Evolutionary conservation across 108 stramenopile species (phyloP).

Genomic region (Cyclotella choctawhatcheeana): DNA sequence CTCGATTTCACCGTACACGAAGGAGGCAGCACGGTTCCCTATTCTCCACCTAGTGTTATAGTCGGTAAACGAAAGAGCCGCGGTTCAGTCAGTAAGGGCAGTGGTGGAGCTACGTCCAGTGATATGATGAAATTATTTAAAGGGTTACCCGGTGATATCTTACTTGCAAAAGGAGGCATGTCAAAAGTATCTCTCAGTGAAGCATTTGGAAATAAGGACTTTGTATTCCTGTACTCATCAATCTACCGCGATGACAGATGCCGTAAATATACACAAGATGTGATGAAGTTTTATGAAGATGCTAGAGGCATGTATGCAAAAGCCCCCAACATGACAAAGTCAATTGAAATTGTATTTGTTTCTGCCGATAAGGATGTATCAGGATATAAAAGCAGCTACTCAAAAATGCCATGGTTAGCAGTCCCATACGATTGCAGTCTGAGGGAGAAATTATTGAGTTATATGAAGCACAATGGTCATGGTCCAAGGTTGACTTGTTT

Average conservation of each 20-base stretch:
- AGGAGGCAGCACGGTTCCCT: conserved; percentile 48
- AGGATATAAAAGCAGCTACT: conserved; percentile 77
- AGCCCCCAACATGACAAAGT: conserved; percentile 36
- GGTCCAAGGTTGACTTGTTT: conserved; percentile 82
- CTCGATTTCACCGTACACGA: conserved; percentile 41
- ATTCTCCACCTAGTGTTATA: conserved; percentile 67
- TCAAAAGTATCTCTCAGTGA: conserved; percentile 58
- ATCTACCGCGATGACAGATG: conserved; percentile 88
- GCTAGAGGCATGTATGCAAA: conserved; percentile 29
- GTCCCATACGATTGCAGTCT: conserved; percentile 75
- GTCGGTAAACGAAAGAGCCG: conserved; percentile 41
- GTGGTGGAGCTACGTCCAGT: conserved; percentile 3
- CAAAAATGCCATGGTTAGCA: conserved; percentile 86
- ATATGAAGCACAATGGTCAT: conserved; percentile 65
- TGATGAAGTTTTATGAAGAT: conserved; percentile 81
- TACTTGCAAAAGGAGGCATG: conserved; percentile 51
- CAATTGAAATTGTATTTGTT: conserved; percentile 87
- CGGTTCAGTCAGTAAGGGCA: not conserved
- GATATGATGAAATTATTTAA: conserved; percentile 50
- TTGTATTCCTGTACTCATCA: conserved; percentile 76
- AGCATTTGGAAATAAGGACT: conserved; percentile 71
- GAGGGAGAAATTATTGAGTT: conserved; percentile 63
- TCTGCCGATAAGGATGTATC: conserved; percentile 78
- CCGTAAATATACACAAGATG: conserved; percentile 85
- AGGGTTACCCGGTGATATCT: conserved; percentile 53